Conservation (phyloP, 345 rosid genomes). For the Populus nigra region DNA sequence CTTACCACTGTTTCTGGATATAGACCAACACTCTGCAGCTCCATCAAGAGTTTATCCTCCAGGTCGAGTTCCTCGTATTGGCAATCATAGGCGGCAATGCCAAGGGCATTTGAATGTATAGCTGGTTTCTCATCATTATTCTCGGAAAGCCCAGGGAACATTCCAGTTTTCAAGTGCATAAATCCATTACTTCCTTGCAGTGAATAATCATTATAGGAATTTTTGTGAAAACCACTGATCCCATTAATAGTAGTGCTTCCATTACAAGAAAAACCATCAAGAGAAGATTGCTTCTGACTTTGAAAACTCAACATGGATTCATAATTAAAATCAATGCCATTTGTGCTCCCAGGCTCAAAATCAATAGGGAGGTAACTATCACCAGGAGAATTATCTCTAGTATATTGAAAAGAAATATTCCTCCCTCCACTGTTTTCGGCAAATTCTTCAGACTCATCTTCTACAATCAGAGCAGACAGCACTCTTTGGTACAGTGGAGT, state of each 20-base stretch:
- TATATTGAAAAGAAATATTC: conserved; percentile 22
- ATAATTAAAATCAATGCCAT: conserved; percentile 27
- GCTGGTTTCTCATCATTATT: conserved; percentile 19
- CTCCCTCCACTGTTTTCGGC: conserved; percentile 34
- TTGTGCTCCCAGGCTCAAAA: conserved; percentile 28
- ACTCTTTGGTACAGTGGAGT: conserved; percentile 58
- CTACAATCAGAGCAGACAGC: conserved; percentile 51
- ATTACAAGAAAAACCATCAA: conserved; percentile 26
- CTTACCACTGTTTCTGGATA: conserved; percentile 49
- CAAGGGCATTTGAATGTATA: conserved; percentile 11
- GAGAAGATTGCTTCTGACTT: conserved; percentile 23
- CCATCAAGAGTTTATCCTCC: conserved; percentile 43
- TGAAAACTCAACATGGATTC: conserved; percentile 28
- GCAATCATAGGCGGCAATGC: conserved; percentile 27
- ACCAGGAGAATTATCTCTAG: conserved; percentile 24
- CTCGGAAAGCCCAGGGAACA: conserved; percentile 15
- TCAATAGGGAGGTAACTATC: conserved; percentile 12
- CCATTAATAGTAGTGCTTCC: conserved; percentile 20
- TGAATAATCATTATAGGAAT: conserved; percentile 15
- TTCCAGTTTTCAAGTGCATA: conserved; percentile 16
- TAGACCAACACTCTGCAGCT: conserved; percentile 53
- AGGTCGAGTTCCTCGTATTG: conserved; percentile 38
- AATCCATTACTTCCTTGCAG: conserved; percentile 23
- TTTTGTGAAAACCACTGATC: conserved; percentile 13
- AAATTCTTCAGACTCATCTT: conserved; percentile 44